Percentiles rank a stretch among this genome's conserved stretches.
phyloP scores from a whole-genome alignment of 371 early-diverging fungal genomes.

The Mitosporidium daphniae region DNA sequence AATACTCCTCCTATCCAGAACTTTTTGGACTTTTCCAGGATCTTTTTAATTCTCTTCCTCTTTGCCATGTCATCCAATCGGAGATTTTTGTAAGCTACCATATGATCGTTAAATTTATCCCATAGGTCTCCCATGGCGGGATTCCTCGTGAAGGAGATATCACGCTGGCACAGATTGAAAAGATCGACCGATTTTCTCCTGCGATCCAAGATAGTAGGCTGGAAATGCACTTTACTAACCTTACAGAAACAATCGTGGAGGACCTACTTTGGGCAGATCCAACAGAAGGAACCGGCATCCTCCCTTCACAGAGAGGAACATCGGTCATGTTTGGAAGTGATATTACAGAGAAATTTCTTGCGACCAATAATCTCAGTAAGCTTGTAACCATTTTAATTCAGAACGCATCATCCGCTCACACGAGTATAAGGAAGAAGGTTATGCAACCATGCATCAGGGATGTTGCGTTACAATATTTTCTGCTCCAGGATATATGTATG shows the following conservation, averaged over 20 bases:
- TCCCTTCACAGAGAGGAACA: slow-evolving; percentile 51
- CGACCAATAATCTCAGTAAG: slow-evolving; percentile 39
- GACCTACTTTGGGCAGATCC: slow-evolving; percentile 94
- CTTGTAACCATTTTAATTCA: no score
- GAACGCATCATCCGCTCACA: slow-evolving; percentile 70
- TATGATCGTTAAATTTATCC: no score
- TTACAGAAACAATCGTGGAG: slow-evolving; percentile 5
- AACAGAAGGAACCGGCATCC: slow-evolving; percentile 23
- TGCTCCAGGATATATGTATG: slow-evolving; percentile 90
- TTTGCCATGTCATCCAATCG: slow-evolving; percentile 51
- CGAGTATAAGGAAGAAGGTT: slow-evolving; percentile 78
- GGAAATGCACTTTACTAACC: no score
- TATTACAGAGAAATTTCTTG: slow-evolving; percentile 55
- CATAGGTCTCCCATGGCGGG: no score
- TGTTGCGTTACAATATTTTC: slow-evolving; percentile 17
- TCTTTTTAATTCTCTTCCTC: slow-evolving; percentile 61
- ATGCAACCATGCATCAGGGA: slow-evolving; percentile 53
- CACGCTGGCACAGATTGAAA: no score
- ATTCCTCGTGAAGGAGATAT: no score
- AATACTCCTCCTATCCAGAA: slow-evolving; percentile 25
- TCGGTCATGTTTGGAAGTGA: slow-evolving; percentile 66
- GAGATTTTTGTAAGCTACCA: slow-evolving; percentile 76
- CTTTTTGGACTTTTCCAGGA: slow-evolving; percentile 67
- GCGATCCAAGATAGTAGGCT: no score
- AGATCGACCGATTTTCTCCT: no score